Percentiles rank a stretch among this genome's conserved stretches.
Conservation (phyloP, 345 rosid species). For the Brassica napus region DNA sequence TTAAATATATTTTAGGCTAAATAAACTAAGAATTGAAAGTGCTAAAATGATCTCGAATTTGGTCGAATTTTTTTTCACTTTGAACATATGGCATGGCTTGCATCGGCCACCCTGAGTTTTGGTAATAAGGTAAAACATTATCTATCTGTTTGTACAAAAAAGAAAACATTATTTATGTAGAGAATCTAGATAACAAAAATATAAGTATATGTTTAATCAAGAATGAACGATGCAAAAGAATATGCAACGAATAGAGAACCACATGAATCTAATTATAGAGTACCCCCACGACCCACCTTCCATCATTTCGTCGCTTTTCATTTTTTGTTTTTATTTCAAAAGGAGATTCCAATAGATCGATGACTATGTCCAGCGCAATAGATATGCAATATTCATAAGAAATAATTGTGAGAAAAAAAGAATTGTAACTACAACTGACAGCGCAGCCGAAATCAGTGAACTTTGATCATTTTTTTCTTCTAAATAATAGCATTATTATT, state of each 20-base stretch:
- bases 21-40: not conserved
- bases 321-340: constrained; percentile 12
- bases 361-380: not conserved
- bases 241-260: constrained; percentile 5
- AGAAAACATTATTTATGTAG: not conserved
- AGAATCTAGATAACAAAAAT: not conserved
- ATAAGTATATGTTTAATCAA: not conserved
- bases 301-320: constrained; percentile 22
- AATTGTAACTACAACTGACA: not conserved
- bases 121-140: not conserved
- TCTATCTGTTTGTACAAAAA: not conserved
- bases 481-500: too few relatives aligned
- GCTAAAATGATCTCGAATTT: not conserved
- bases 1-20: not conserved
- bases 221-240: too few relatives aligned
- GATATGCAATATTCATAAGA: not conserved
- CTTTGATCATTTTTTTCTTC: too few relatives aligned
- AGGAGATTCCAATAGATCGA: not conserved
- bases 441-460: not conserved
- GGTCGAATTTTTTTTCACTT: not conserved
- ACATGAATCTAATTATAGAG: constrained; percentile 12
- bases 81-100: not conserved
- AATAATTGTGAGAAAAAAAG: not conserved
- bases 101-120: not conserved
- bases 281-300: constrained; percentile 3